Evolutionary conservation across 345 rosid genomes (phyloP), one percentile per base, ranked within the genome.

Genomic region (Kandelia obovata): DNA sequence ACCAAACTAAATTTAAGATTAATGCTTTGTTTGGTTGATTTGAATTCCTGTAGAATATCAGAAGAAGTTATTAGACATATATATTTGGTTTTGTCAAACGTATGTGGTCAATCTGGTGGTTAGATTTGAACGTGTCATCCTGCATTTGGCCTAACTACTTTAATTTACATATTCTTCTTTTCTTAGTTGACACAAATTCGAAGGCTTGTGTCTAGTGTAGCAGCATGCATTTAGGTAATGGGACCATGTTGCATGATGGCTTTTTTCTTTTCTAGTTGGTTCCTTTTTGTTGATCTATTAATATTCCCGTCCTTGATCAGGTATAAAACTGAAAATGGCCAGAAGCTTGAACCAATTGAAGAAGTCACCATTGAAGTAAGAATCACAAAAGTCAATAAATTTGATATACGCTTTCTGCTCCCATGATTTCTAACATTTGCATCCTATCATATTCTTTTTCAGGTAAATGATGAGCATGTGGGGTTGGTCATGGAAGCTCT

Each of bases 401-500:
- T 60, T 17, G 43, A 46, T 71, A 56, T 56, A 25, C 49, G 32
- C 57, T 73, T 66, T 20, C 39, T 30, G 65, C 52, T 69, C 17
- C 26, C 47, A 66, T n/a, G 67, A n/a, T 60, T 62, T 62, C 68
- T 16, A 60, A 67, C 16, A 49, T 46, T 73, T 49, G n/a, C 56
- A 7, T 53, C 43, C 39, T 68, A 39, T 35, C 39, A 25, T 67
- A 20, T 21, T 49, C 43, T 70, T 27, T 59, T 72, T 65, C 77
- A 85, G 91, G 79, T 95, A 72, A 92, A 95, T 77, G 98, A 90
- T 56, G 99, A 95, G 80, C 98, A 95, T 62, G 93, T 88, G 61
- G 99, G 97, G 63, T 75, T 89, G 69, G 82, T 92, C 63, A 84
- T 95, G 96, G 99, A 92, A 83, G 96, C 99, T 77, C 81, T 95